Conservation (phyloP, 2,329 filamentous ascomycete species). For the Thelonectria blattea region DNA sequence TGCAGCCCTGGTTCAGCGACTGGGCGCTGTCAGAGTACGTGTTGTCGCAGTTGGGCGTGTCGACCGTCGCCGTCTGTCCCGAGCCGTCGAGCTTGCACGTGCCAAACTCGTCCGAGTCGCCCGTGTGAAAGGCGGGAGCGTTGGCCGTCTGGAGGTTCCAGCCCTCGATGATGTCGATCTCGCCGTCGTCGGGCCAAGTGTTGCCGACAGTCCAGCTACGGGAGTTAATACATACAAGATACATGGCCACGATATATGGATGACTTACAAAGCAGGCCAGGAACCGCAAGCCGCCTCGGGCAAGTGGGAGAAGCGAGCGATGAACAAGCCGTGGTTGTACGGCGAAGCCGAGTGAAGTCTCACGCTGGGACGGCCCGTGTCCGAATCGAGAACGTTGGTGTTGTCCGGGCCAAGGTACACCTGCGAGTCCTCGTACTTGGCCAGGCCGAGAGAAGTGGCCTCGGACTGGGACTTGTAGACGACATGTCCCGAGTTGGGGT, state of each 20-base stretch:
- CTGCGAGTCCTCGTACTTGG: constrained; percentile 40
- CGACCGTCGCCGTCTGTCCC: constrained; percentile 41
- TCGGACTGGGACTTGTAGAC: constrained; percentile 51
- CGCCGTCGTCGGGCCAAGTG: constrained; percentile 66
- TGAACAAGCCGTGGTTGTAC: constrained; percentile 71
- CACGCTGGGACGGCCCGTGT: constrained; percentile 59
- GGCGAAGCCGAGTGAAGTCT: constrained; percentile 66
- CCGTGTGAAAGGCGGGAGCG: constrained; percentile 65
- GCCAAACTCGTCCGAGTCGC: constrained; percentile 39
- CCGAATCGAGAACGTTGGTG: constrained; percentile 30
- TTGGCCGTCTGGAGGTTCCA: constrained; percentile 64
- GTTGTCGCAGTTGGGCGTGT: constrained; percentile 50
- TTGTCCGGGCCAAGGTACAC: constrained; percentile 51
- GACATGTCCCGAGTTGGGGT: constrained; percentile 72
- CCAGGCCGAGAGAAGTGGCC: constrained; percentile 45
- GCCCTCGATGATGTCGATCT: constrained; percentile 73
- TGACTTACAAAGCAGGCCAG: constrained; percentile 72
- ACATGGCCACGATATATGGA: no score
- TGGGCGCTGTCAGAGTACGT: constrained; percentile 40
- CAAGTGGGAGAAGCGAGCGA: constrained; percentile 73
- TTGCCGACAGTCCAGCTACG: constrained; percentile 55
- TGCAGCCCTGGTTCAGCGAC: constrained; percentile 49
- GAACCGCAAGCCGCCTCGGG: constrained; percentile 69
- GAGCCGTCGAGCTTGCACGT: constrained; percentile 42
- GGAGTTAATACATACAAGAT: no score